Evolutionary conservation across 108 stramenopile species (phyloP).

Genomic region (Epithemia pelagica): DNA sequence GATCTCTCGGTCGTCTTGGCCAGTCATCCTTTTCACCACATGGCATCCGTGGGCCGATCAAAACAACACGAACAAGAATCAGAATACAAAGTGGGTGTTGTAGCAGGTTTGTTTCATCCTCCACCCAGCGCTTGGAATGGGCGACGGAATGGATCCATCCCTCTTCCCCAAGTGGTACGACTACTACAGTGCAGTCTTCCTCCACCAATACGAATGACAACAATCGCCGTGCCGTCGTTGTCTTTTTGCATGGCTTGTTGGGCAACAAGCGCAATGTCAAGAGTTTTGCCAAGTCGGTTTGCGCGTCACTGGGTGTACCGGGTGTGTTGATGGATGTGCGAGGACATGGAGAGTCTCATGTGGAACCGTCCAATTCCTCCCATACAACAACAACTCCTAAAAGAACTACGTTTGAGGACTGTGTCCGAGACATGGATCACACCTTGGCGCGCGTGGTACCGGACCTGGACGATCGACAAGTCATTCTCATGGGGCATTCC

Average conservation of each 20-base stretch:
- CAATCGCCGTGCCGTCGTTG: conserved; percentile 18
- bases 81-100: too few relatives aligned
- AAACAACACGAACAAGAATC: too few relatives aligned
- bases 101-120: too few relatives aligned
- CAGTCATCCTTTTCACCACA: too few relatives aligned
- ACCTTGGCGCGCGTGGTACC: conserved; percentile 31
- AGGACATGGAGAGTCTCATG: conserved; percentile 57
- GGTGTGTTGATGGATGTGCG: conserved; percentile 64
- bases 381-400: neutral
- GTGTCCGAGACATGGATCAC: conserved; percentile 39
- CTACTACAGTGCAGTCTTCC: too few relatives aligned
- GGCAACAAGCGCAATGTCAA: conserved; percentile 72
- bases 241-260: conserved; percentile 81
- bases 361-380: too few relatives aligned
- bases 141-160: too few relatives aligned
- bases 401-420: conserved; percentile 21
- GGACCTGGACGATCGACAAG: conserved; percentile 11
- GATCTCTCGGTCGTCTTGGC: too few relatives aligned
- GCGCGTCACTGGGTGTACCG: conserved; percentile 13
- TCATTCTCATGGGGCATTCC: conserved; percentile 71
- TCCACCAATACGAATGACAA: too few relatives aligned
- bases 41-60: too few relatives aligned
- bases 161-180: too few relatives aligned
- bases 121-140: too few relatives aligned
- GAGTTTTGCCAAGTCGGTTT: conserved; percentile 56